Evolutionary conservation across 2,329 filamentous ascomycete species (phyloP), one percentile per base, ranked within the genome.

Genomic region (Arthroderma sp.): DNA sequence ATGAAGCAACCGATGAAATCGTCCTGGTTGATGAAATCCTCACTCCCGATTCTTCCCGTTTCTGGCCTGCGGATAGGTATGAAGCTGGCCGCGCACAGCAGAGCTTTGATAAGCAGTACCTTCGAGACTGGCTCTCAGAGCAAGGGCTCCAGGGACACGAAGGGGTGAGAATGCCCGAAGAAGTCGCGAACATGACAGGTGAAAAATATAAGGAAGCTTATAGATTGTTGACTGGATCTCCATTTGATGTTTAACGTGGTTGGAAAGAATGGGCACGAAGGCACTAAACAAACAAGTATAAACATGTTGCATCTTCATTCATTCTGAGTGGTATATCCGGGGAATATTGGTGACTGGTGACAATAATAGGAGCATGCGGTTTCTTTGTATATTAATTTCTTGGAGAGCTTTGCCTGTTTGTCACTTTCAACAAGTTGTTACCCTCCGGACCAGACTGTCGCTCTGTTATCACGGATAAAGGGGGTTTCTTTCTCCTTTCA

Each of bases 51-150:
- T 82, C 77, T 44, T 89, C 83, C 42, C 77, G 88, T 10, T 94
- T 94, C 72, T 96, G 89, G 88, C 80, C 80, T 1, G 77, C 74
- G 51, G 78, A 78, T 37, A 72, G 72, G 38, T 93, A 89, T 59
- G 73, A 79, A 58, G 65, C 83, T 11, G 87, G 88, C 1, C 72
- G 72, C 50, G 74, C 82, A 46, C 86, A 93, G 68, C 74, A 82
- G 44, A 91, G 84, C 65, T 91, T 89, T 54, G 88, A 95, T 61
- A 95, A 95, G 72, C 83, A 88, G 67, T 81, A 74, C 56, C 63
- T 94, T 53, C 72, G 88, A 32, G 81, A 95, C 65, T 95, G 86
- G 84, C 64, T 95, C 56, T 82, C 79, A 2, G 66, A 61, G 40
- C 71, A 82, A 47, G 83, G 83, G 0, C 63, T 93, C 46, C 86